A percentile compares a stretch with the other conserved stretches of the same genome.
phyloP scores from a whole-genome alignment of 345 rosid species.

The Eucalyptus regnans region DNA sequence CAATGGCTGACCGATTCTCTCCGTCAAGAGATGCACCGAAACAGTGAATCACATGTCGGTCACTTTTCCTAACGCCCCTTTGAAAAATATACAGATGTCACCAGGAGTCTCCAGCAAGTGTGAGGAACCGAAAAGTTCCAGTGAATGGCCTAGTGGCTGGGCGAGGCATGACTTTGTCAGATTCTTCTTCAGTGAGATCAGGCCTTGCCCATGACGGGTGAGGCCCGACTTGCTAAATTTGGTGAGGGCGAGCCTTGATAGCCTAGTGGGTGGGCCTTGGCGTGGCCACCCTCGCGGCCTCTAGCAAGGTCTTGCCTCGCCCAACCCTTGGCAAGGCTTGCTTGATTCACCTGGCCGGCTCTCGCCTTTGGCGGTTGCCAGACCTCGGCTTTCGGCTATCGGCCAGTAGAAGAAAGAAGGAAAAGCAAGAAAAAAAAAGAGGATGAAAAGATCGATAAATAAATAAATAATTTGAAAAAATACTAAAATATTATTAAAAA shows the following conservation, averaged over 20 bases:
- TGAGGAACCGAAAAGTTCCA: too few species aligned
- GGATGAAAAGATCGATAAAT: too few species aligned
- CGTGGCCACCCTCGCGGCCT: too few species aligned
- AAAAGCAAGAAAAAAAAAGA: too few species aligned
- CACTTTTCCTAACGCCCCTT: background rate
- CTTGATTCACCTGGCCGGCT: rapidly evolving
- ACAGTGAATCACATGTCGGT: background rate
- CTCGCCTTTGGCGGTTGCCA: background rate
- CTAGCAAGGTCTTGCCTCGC: too few species aligned
- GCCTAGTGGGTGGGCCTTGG: background rate
- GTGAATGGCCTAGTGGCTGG: background rate
- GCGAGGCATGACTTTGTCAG: background rate
- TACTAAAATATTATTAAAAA: too few species aligned
- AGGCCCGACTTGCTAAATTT: too few species aligned
- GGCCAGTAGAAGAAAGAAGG: background rate
- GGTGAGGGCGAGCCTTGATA: too few species aligned
- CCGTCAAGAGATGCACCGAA: background rate
- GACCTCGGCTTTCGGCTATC: rapidly evolving
- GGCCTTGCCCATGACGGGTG: too few species aligned
- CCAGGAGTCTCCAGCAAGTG: background rate
- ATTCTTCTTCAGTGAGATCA: too few species aligned
- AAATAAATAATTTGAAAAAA: too few species aligned
- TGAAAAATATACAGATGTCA: background rate
- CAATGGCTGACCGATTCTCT: conserved; percentile 18
- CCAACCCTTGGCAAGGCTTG: too few species aligned